Evolutionary conservation across 805 yeast genomes (phyloP).

Genomic region (Pichia nanzhaoensis): DNA sequence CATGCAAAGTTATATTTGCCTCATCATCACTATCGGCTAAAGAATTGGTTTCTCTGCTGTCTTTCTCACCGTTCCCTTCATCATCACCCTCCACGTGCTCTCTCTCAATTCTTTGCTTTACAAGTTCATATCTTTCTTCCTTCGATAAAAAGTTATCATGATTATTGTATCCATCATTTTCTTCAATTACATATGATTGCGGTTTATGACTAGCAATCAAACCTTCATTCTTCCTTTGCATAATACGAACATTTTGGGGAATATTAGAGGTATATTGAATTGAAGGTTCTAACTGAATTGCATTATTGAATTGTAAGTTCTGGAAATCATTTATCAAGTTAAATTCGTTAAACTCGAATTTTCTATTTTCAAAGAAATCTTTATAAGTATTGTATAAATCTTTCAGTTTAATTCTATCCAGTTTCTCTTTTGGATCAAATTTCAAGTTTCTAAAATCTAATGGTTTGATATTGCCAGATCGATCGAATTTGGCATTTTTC

Average conservation of each 20-base stretch:
- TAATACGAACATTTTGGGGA: slow-evolving; percentile 4
- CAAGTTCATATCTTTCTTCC: slow-evolving; percentile 38
- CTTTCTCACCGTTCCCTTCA: slow-evolving; percentile 18
- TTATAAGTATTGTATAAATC: slow-evolving; percentile 19
- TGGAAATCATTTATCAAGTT: neutral
- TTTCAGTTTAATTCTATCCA: slow-evolving; percentile 25
- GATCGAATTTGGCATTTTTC: slow-evolving; percentile 26
- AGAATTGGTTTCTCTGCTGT: slow-evolving; percentile 12
- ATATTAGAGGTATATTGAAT: neutral
- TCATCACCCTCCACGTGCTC: slow-evolving; percentile 28
- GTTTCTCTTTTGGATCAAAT: slow-evolving; percentile 29
- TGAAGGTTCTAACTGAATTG: neutral
- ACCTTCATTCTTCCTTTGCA: slow-evolving; percentile 8
- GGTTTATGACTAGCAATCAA: neutral
- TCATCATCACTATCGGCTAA: slow-evolving; percentile 4
- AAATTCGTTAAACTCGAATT: too few species aligned
- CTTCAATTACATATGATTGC: neutral
- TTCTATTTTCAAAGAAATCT: neutral
- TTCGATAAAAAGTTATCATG: slow-evolving; percentile 22
- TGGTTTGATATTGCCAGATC: slow-evolving; percentile 29
- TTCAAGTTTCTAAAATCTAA: slow-evolving; percentile 25
- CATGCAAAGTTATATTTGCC: neutral
- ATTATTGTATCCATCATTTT: neutral
- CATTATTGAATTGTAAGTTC: neutral
- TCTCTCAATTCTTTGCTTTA: slow-evolving; percentile 30